phyloP scores from a whole-genome alignment of 768 basidiomycete genomes.

The Leucocoprinus leucothites region DNA sequence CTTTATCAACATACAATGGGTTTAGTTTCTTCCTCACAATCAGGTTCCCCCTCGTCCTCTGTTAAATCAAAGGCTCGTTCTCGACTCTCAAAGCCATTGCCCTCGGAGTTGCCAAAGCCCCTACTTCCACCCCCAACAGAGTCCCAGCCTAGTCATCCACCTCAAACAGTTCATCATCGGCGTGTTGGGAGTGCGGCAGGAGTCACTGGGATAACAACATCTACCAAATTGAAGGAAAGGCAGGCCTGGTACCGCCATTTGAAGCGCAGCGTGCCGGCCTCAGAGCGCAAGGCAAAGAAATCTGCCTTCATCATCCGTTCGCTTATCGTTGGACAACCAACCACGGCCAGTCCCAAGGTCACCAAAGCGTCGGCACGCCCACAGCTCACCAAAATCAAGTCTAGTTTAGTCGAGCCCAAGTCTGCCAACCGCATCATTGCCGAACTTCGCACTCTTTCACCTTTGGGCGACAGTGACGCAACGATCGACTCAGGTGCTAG shows the following conservation, averaged over 20 bases:
- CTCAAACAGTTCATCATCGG: neutral
- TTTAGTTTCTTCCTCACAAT: neutral
- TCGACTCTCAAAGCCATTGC: neutral
- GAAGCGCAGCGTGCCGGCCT: conserved; percentile 26
- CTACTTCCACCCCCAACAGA: neutral
- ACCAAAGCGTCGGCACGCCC: conserved; percentile 41
- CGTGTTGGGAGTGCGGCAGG: conserved; percentile 1
- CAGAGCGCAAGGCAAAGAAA: conserved; percentile 60
- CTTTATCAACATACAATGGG: neutral
- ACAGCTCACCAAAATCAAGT: conserved; percentile 62
- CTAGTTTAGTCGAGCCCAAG: conserved; percentile 63
- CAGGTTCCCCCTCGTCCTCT: neutral
- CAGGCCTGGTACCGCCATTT: conserved; percentile 6
- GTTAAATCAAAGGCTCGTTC: neutral
- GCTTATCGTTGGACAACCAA: conserved; percentile 60
- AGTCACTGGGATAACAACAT: conserved; percentile 6
- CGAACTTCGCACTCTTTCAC: conserved; percentile 65
- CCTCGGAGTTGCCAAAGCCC: neutral
- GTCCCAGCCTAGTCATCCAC: neutral
- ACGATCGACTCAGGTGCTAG: conserved; percentile 17
- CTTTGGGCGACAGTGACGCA: conserved; percentile 29
- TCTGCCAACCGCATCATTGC: conserved; percentile 68
- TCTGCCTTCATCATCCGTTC: conserved; percentile 62
- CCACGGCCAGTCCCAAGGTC: conserved; percentile 33
- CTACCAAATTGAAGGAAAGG: neutral